Base-by-base conservation (phyloP, 495 filamentous ascomycete genomes). In the Annulohypoxylon nitens region DNA sequence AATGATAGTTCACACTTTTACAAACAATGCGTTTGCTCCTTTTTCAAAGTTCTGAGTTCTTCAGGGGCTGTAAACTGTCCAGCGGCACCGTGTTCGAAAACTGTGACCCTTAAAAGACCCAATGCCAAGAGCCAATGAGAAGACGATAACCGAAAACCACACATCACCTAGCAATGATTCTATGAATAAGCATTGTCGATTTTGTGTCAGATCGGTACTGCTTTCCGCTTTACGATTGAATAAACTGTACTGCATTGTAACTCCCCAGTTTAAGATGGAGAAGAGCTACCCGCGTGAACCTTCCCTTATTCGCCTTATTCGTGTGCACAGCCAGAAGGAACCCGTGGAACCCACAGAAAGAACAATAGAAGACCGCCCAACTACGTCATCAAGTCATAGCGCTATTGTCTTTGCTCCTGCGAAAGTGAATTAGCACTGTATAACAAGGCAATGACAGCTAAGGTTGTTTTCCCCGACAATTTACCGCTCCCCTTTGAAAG, bases 401-500 rank as follows among this genome's bases (percentile, higher is more conserved):
- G 53, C 57, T 23, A 60, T 14, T 9, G 18, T 12, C 43, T 58
- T 16, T 43, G 39, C 39, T 2, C 39, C 14, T 43, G 14, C 12
- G 4, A 54, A 55, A 43, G 53, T 39, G 64, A 60, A 41, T 43
- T 20, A 10, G 55, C 53, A 71, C 69, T 37, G 64, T 63, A 37
- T 45, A 9, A 10, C 4, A 30, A 39, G 33, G 33, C 26, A 37
- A 37, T 25, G 10, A 16, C 16, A 41, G 11, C 41, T 16, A 47
- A 20, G 41, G 5, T 12, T 18, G n/a, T 5, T 64, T 60, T 12
- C 59, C 39, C 70, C 70, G 70, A 68, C 1, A 18, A 64, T 73
- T 36, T 55, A 11, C 70, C 70, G 70, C 18, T 39, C 41, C 43
- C 59, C 34, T 73, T 67, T 12, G 39, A 68, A 71, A 72, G 18